phyloP scores from a whole-genome alignment of 106 monocot genomes.

The Acanthochlamys bracteata region DNA sequence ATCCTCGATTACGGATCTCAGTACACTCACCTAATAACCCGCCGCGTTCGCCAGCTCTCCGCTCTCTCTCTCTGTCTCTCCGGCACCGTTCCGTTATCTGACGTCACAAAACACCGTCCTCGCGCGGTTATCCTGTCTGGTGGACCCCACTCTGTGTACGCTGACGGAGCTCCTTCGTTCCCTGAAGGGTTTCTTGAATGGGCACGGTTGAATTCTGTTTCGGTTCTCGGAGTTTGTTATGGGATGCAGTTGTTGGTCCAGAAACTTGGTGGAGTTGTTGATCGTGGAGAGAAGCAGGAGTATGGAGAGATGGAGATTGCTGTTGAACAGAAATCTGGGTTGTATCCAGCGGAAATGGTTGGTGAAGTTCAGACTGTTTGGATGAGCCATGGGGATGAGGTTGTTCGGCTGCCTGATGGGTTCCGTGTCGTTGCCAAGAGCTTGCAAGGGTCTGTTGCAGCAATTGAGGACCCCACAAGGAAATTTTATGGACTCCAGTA shows the following conservation, averaged over 20 bases:
- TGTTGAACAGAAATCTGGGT: slow-evolving; percentile 28
- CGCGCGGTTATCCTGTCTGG: slow-evolving; percentile 75
- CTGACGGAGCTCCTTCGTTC: slow-evolving; percentile 58
- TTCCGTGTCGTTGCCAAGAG: slow-evolving; percentile 76
- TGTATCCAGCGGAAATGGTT: slow-evolving; percentile 25
- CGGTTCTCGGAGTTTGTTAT: slow-evolving; percentile 86
- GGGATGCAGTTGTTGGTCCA: slow-evolving; percentile 95
- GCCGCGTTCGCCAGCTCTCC: slow-evolving; percentile 75
- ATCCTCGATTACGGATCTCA: slow-evolving; percentile 95
- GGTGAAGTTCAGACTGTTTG: slow-evolving; percentile 63
- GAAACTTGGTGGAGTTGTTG: slow-evolving; percentile 76
- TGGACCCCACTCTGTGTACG: slow-evolving; percentile 91
- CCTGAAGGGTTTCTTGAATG: slow-evolving; percentile 73
- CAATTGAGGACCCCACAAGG: slow-evolving; percentile 47
- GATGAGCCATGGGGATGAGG: slow-evolving; percentile 99
- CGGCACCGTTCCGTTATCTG: slow-evolving; percentile 50
- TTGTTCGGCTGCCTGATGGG: slow-evolving; percentile 60
- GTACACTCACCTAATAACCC: slow-evolving; percentile 98
- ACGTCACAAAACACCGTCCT: slow-evolving; percentile 45
- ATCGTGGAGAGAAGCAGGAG: slow-evolving; percentile 73
- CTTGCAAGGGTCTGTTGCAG: slow-evolving; percentile 63
- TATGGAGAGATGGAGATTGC: slow-evolving; percentile 91
- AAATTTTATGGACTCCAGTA: slow-evolving; percentile 82
- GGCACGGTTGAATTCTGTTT: slow-evolving; percentile 46
- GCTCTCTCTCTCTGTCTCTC: slow-evolving; percentile 86